Conservation (phyloP, 768 basidiomycete genomes). For the Pulveroboletus sp. region DNA sequence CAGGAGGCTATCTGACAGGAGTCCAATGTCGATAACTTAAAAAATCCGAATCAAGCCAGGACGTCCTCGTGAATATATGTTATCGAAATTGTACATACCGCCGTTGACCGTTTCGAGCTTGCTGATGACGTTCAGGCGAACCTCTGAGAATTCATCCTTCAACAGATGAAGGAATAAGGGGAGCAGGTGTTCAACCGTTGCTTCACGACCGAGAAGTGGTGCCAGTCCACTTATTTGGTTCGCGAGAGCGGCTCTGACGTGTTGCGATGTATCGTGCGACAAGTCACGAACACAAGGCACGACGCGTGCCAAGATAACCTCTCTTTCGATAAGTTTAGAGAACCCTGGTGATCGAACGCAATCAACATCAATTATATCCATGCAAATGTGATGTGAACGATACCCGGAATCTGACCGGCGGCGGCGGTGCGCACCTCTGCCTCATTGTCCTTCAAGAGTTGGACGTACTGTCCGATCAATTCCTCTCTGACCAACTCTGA, state of each 20-base stretch:
- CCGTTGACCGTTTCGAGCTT: conserved; percentile 94
- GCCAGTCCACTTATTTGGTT: conserved; percentile 96
- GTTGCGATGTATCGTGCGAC: conserved; percentile 90
- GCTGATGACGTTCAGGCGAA: conserved; percentile 95
- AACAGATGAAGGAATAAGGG: conserved; percentile 94
- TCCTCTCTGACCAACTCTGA: conserved; percentile 89
- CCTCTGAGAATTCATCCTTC: conserved; percentile 99
- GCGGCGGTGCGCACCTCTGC: conserved; percentile 97
- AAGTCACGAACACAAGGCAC: conserved; percentile 94
- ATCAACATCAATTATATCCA: conserved; percentile 4
- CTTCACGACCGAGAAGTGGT: conserved; percentile 86
- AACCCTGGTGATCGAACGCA: conserved; percentile 58
- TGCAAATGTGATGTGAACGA: conserved; percentile 10
- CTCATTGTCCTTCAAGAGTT: conserved; percentile 95
- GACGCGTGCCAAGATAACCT: conserved; percentile 88
- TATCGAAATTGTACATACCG: conserved; percentile 45
- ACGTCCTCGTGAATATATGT: not conserved
- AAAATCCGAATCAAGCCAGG: conserved; percentile 7
- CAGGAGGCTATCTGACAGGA: conserved; percentile 88
- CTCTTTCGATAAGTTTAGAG: conserved; percentile 87
- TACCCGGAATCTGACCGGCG: conserved; percentile 95
- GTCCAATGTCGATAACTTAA: conserved; percentile 94
- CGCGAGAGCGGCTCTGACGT: conserved; percentile 94
- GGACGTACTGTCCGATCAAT: conserved; percentile 87
- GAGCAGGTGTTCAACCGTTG: conserved; percentile 94